These are phyloP conservation scores for Veloboletus limbatus DNA, from an alignment of 1,284 basidiomycete genomes.

Conservation along the genomic window DNA sequence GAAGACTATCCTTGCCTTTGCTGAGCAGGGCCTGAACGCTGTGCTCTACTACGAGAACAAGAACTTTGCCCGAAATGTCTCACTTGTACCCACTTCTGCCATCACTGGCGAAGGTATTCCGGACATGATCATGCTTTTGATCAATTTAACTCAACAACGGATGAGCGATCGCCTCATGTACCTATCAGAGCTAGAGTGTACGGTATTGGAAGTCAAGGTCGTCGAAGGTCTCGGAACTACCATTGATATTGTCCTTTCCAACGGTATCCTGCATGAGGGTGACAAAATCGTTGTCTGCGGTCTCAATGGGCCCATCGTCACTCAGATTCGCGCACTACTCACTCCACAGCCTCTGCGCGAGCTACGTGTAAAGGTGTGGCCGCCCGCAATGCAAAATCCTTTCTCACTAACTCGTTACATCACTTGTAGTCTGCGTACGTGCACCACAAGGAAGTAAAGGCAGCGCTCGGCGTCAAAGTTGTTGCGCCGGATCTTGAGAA, in stretches of 20 bases:
- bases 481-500: slow-evolving; percentile 96
- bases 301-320: slow-evolving; percentile 96
- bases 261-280: slow-evolving; percentile 90
- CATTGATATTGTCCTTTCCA: slow-evolving; percentile 96
- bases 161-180: slow-evolving; percentile 99
- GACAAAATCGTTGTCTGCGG: slow-evolving; percentile 97
- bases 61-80: slow-evolving; percentile 91
- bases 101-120: slow-evolving; percentile 98
- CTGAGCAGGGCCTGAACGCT: slow-evolving; percentile 96
- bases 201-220: slow-evolving; percentile 99
- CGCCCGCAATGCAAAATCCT: slow-evolving; percentile 1
- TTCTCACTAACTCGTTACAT: slow-evolving; percentile 3
- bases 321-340: slow-evolving; percentile 89
- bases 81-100: slow-evolving; percentile 96
- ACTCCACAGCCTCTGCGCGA: slow-evolving; percentile 98
- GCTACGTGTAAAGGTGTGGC: slow-evolving; percentile 86
- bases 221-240: slow-evolving; percentile 98
- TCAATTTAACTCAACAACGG: slow-evolving; percentile 96
- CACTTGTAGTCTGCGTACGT: slow-evolving; percentile 83
- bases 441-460: slow-evolving; percentile 98
- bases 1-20: slow-evolving; percentile 90
- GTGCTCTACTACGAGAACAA: slow-evolving; percentile 98
- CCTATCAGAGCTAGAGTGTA: slow-evolving; percentile 96
- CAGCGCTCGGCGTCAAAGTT: slow-evolving; percentile 97
- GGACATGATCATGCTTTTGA: slow-evolving; percentile 99